These are phyloP conservation scores for Neurospora tetraspora DNA, from an alignment of 495 filamentous ascomycete genomes.

Conservation along the genomic window DNA sequence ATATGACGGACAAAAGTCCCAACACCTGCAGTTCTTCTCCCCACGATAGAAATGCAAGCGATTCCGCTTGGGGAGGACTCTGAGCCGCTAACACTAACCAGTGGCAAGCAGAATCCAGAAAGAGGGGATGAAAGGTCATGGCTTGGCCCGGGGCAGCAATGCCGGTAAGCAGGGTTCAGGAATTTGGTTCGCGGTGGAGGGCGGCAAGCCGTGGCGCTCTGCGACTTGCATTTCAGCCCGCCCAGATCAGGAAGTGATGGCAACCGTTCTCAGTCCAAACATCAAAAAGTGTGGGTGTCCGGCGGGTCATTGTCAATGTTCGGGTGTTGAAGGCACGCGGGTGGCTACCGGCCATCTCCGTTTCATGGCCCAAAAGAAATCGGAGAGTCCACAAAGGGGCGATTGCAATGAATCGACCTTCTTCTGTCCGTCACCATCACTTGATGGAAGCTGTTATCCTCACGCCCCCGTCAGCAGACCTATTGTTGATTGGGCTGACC, in stretches of 20 bases:
- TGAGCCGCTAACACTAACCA: neutral
- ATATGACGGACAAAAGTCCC: neutral
- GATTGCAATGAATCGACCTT: neutral
- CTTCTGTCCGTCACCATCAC: neutral
- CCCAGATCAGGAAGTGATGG: conserved; percentile 7
- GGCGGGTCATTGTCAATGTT: neutral
- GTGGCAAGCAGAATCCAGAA: neutral
- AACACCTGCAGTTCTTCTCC: neutral
- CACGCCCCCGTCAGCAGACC: neutral
- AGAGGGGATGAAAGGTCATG: neutral
- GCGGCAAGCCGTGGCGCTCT: conserved; percentile 3
- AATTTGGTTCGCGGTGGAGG: neutral
- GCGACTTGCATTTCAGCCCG: conserved; percentile 11
- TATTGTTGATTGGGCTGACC: neutral
- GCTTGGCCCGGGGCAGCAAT: neutral
- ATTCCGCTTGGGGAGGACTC: neutral
- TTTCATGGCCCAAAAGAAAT: neutral
- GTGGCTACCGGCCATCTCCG: neutral
- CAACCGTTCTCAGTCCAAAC: neutral
- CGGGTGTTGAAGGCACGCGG: neutral
- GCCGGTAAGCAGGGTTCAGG: neutral
- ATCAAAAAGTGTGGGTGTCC: neutral
- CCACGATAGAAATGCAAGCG: neutral
- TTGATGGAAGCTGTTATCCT: neutral
- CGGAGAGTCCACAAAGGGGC: neutral